Conservation (phyloP, 2,329 filamentous ascomycete genomes). For the Lasiodiplodia citricola region DNA sequence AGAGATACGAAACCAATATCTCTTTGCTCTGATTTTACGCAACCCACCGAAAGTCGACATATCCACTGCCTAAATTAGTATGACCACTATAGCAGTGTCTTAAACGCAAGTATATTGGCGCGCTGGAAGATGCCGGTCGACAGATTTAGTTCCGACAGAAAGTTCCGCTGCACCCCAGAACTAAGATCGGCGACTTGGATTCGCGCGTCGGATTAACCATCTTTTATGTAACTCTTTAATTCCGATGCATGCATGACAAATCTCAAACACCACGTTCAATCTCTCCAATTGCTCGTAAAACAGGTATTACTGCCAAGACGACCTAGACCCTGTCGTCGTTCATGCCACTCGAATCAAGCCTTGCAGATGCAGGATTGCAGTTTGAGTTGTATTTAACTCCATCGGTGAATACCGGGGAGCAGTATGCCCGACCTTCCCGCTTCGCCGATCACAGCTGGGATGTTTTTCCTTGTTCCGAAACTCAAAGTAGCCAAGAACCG, state of each 20-base stretch:
- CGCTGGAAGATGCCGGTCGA: not conserved
- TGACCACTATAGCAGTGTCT: not conserved
- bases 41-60: not conserved
- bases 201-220: not conserved
- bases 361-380: not conserved
- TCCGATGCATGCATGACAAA: not conserved
- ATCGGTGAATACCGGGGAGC: not conserved
- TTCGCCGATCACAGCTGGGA: not conserved
- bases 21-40: not conserved
- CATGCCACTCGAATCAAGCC: not conserved
- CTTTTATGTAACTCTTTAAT: not conserved
- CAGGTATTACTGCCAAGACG: not conserved
- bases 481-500: not conserved
- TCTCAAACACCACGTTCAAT: not conserved
- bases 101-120: not conserved
- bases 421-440: not conserved
- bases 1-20: not conserved
- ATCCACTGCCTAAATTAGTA: not conserved
- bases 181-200: not conserved
- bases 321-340: not conserved
- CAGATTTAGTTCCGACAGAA: not conserved
- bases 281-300: not conserved
- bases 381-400: not conserved
- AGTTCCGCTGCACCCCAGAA: not conserved
- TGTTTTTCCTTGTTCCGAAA: not conserved